phyloP scores from a whole-genome alignment of 305 asterid species.

The Solanum hybrid region DNA sequence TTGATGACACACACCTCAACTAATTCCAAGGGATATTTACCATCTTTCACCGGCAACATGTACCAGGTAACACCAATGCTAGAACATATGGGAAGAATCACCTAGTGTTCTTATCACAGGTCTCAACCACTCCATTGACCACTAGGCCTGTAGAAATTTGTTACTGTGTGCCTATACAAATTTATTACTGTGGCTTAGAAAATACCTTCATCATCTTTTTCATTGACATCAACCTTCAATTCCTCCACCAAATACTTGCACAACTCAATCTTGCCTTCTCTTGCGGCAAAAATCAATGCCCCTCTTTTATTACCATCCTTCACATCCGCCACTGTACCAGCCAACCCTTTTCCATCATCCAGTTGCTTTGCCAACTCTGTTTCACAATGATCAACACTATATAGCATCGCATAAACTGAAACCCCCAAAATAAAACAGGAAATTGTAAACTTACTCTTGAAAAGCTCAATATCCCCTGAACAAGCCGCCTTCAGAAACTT shows the following conservation, averaged over 20 bases:
- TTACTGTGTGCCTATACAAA: too few species aligned
- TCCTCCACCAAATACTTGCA: conserved; percentile 88
- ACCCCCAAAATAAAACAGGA: neutral
- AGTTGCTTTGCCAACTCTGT: conserved; percentile 59
- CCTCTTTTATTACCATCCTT: conserved; percentile 98
- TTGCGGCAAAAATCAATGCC: conserved; percentile 90
- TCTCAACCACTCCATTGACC: neutral
- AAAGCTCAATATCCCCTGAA: conserved; percentile 58
- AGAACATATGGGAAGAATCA: neutral
- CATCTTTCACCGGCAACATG: neutral
- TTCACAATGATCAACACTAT: neutral
- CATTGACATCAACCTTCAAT: conserved; percentile 65
- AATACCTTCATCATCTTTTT: conserved; percentile 82
- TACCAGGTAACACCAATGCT: accelerated
- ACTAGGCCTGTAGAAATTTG: too few species aligned
- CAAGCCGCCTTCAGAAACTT: conserved; percentile 64
- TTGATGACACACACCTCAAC: neutral
- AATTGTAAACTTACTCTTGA: conserved; percentile 45
- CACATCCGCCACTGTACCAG: conserved; percentile 59
- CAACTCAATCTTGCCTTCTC: conserved; percentile 78
- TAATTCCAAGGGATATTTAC: neutral
- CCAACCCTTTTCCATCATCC: conserved; percentile 77
- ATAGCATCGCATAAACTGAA: neutral
- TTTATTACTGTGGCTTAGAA: neutral
- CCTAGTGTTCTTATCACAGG: neutral